Evolutionary conservation across 208 protist species (phyloP).

Genomic region (Trypanosomatidae sp.): DNA sequence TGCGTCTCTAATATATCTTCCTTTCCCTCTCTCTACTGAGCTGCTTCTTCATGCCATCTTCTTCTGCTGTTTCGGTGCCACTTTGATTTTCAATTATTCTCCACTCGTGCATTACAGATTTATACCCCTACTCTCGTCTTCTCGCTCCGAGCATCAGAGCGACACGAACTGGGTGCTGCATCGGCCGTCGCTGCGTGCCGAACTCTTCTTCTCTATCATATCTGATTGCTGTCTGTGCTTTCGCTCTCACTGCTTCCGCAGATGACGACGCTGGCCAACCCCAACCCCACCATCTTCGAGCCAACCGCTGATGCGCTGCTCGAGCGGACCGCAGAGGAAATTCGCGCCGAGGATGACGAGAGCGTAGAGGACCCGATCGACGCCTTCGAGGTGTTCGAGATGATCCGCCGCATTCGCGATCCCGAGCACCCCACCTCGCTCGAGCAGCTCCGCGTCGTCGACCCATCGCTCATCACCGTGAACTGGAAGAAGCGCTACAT

Average conservation of each 20-base stretch:
- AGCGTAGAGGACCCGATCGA: slow-evolving; percentile 87
- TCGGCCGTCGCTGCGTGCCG: no score
- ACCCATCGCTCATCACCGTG: slow-evolving; percentile 89
- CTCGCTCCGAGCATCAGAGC: no score
- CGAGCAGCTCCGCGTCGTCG: slow-evolving; percentile 96
- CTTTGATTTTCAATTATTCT: no score
- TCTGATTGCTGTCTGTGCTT: neutral
- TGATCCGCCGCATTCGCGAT: slow-evolving; percentile 97
- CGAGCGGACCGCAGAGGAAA: slow-evolving; percentile 39
- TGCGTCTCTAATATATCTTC: no score
- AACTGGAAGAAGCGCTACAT: slow-evolving; percentile 76
- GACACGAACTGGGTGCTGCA: no score
- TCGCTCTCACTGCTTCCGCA: neutral
- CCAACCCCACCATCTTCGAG: slow-evolving; percentile 61
- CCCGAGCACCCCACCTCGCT: slow-evolving; percentile 98
- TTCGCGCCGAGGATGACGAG: slow-evolving; percentile 54
- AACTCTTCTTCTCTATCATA: no score
- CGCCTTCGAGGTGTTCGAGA: slow-evolving; percentile 94
- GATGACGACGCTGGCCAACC: slow-evolving; percentile 61
- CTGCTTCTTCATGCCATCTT: no score
- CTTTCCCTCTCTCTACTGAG: no score
- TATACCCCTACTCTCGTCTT: no score
- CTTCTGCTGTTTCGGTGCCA: no score
- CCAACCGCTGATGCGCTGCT: slow-evolving; percentile 7
- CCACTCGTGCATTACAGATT: no score